These are phyloP conservation scores for Prinsepia uniflora DNA, from an alignment of 306 rosid species.

Conservation along the genomic window DNA sequence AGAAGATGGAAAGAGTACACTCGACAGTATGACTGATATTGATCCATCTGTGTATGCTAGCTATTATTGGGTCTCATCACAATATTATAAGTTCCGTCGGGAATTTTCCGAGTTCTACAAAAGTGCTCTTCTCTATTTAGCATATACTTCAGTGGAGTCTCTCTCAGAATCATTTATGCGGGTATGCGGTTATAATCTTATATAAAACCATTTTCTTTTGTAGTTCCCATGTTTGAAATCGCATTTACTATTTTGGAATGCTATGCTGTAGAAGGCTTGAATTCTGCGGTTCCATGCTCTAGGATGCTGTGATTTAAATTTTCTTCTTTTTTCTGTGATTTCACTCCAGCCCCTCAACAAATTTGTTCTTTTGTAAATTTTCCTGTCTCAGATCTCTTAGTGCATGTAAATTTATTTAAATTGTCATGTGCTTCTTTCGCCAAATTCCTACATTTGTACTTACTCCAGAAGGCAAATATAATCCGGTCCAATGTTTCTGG, in stretches of 20 bases:
- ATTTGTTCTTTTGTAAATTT: background rate
- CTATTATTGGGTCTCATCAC: slow-evolving; percentile 97
- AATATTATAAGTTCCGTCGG: slow-evolving; percentile 70
- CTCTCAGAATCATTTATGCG: slow-evolving; percentile 95
- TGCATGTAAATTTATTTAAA: background rate
- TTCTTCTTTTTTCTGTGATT: background rate
- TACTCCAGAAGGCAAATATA: background rate
- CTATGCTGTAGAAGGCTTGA: background rate
- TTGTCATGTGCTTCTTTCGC: background rate
- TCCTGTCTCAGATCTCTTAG: background rate
- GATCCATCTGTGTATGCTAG: slow-evolving; percentile 96
- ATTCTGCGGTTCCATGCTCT: background rate
- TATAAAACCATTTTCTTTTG: slow-evolving; percentile 10
- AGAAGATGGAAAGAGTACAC: slow-evolving; percentile 90
- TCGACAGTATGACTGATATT: slow-evolving; percentile 97
- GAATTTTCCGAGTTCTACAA: slow-evolving; percentile 99
- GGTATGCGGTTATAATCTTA: slow-evolving; percentile 47
- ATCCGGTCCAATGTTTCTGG: too few relatives aligned
- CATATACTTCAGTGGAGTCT: slow-evolving; percentile 92
- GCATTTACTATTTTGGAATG: background rate
- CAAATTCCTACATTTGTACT: background rate
- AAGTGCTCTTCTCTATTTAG: slow-evolving; percentile 97
- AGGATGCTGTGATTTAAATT: background rate
- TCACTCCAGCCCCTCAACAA: background rate
- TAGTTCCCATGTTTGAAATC: background rate